Evolutionary conservation across 768 basidiomycete genomes (phyloP).

Genomic region (Daedaleopsis nitida): DNA sequence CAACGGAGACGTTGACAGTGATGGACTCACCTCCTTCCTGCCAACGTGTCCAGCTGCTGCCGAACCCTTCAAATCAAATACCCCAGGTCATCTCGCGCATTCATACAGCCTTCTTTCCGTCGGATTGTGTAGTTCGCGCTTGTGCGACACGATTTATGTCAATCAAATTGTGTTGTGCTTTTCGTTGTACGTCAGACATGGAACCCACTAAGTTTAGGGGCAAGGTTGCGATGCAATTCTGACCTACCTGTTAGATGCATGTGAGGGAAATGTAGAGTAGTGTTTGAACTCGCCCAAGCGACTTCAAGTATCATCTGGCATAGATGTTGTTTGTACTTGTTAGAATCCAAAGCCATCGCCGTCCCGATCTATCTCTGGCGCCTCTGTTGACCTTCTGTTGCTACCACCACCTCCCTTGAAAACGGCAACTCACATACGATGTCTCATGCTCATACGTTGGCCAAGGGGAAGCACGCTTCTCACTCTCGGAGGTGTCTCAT

Average conservation of each 20-base stretch:
- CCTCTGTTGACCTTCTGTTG: background rate
- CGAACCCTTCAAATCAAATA: background rate
- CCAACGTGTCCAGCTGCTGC: too few species aligned
- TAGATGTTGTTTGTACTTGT: slow-evolving; percentile 4
- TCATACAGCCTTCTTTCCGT: background rate
- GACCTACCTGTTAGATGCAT: too few species aligned
- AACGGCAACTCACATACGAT: slow-evolving; percentile 5
- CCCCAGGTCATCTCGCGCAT: background rate
- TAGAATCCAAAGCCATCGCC: slow-evolving; percentile 7
- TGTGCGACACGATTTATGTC: background rate
- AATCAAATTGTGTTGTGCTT: background rate
- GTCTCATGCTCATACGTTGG: background rate
- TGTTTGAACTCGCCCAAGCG: too few species aligned
- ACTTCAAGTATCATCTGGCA: background rate
- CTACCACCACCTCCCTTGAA: background rate
- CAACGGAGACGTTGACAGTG: too few species aligned
- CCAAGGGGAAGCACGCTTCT: slow-evolving; percentile 49
- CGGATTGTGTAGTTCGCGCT: background rate
- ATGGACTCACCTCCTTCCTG: too few species aligned
- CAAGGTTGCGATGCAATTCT: too few species aligned
- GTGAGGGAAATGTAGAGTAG: too few species aligned
- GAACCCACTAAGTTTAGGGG: too few species aligned
- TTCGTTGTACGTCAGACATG: too few species aligned
- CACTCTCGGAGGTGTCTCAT: slow-evolving; percentile 71
- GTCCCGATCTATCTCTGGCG: slow-evolving; percentile 8